Percentiles rank a stretch among this genome's conserved stretches.
Evolutionary conservation across 345 rosid genomes (phyloP).

Genomic region (Kernera saxatilis): DNA sequence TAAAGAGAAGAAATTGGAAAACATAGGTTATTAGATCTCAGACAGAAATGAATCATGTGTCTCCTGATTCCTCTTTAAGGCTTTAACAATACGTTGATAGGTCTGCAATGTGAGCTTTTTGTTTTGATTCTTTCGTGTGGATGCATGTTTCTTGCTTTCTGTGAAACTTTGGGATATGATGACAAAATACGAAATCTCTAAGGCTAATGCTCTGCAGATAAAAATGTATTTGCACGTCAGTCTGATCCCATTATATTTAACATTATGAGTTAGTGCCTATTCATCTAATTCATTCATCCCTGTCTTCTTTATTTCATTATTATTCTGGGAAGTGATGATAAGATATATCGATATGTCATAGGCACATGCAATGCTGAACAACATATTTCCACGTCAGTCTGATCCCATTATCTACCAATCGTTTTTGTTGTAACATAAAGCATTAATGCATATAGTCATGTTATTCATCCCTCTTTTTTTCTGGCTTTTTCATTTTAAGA

Average conservation of each 20-base stretch:
- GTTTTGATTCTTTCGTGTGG: neutral
- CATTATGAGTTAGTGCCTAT: neutral
- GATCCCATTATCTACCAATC: conserved; percentile 30
- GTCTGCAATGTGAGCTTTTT: neutral
- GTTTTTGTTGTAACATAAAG: neutral
- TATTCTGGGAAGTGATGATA: conserved; percentile 46
- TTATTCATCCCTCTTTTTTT: neutral
- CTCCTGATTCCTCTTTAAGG: neutral
- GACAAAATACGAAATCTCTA: conserved; percentile 21
- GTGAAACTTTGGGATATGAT: conserved; percentile 30
- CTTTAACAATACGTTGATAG: neutral
- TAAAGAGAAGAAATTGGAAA: neutral
- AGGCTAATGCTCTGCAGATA: conserved; percentile 34
- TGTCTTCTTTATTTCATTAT: neutral
- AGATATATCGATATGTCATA: conserved; percentile 27
- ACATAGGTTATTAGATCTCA: neutral
- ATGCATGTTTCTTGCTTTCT: neutral
- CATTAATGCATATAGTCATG: neutral
- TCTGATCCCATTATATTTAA: conserved; percentile 34
- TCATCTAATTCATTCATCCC: neutral
- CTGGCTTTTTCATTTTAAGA: neutral
- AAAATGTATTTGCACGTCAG: conserved; percentile 48
- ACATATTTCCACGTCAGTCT: conserved; percentile 63
- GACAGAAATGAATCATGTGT: neutral
- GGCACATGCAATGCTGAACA: conserved; percentile 45